Evolutionary conservation across 768 basidiomycete genomes (phyloP), one percentile per base, ranked within the genome.

Genomic region (Goffeauzyma gilvescens): DNA sequence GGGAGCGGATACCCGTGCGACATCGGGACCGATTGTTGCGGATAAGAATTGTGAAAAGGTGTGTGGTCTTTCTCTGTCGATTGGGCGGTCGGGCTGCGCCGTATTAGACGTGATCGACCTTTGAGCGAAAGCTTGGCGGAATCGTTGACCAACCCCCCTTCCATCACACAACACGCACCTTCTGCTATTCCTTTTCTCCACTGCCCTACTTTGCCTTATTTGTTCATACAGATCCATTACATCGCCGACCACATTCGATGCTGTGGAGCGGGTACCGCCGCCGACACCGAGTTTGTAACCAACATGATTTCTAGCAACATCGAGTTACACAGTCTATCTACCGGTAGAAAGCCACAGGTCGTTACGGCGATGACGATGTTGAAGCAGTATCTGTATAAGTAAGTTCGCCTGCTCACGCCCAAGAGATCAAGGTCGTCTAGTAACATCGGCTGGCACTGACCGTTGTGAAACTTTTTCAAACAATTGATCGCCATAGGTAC

Each of bases 1-100:
- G 5, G 93, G 90, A 34, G 93, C 93, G 12, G 93, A 96, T 65
- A 98, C 93, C 1, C 72, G 90, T 54, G 89, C 93, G 4, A 96
- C 93, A 0, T 83, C 78, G 48, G 93, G 90, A 1, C 73, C 75
- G 18, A 95, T 96, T 51, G 84, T 98, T 21, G 85, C 85, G 0
- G 90, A 96, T 69, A 96, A 98, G 75, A 98, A 98, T 67, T 98
- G 93, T 66, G 93, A 96, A 69, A 98, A 98, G 80, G 90, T 89
- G 42, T 35, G 67, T 52, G 6, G 9, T 32, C 4, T 42, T 38
- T 35, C 5, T 15, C 33, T 35, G 3, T 6, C 7, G 23, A 20
- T 9, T 17, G 6, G 33, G 15, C 18, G 23, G 33, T 7, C 33
- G 33, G 6, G 6, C 13, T n/a, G n/a, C n/a, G n/a, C n/a, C n/a